phyloP scores from a whole-genome alignment of 2,329 filamentous ascomycete species.

The Chaetomiaceae sp. region DNA sequence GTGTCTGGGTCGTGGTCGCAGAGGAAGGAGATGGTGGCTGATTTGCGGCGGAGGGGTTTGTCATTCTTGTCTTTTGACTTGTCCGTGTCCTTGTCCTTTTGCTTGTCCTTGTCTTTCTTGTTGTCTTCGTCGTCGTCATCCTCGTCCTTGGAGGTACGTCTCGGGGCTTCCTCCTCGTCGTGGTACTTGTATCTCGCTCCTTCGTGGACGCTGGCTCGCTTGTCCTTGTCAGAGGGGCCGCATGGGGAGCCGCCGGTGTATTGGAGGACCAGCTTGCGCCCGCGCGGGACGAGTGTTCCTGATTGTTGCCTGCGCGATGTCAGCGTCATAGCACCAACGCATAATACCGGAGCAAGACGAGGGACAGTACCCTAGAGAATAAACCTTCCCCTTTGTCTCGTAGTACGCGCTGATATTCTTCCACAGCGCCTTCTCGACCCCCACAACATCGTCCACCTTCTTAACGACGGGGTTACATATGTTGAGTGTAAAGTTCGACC shows the following conservation, averaged over 20 bases:
- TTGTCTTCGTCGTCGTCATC: slow-evolving; percentile 33
- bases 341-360: not conserved
- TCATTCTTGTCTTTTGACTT: too few relatives aligned
- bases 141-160: slow-evolving; percentile 15
- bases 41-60: slow-evolving; percentile 55
- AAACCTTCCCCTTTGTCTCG: slow-evolving; percentile 58
- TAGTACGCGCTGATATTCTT: slow-evolving; percentile 78
- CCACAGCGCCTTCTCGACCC: slow-evolving; percentile 59
- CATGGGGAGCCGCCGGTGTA: slow-evolving; percentile 76
- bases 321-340: not conserved
- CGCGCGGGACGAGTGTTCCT: slow-evolving; percentile 52
- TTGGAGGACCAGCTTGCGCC: slow-evolving; percentile 71
- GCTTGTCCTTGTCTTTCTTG: slow-evolving; percentile 20
- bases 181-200: slow-evolving; percentile 32
- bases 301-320: slow-evolving; percentile 47
- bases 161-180: slow-evolving; percentile 15
- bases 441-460: slow-evolving; percentile 56
- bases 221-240: slow-evolving; percentile 40
- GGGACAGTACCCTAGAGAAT: slow-evolving; percentile 65
- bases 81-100: slow-evolving; percentile 25
- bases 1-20: slow-evolving; percentile 78
- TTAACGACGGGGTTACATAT: slow-evolving; percentile 74
- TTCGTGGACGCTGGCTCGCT: slow-evolving; percentile 33
- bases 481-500: slow-evolving; percentile 78
- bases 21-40: slow-evolving; percentile 84